These are phyloP conservation scores for maize (Zea mays) DNA, from an alignment of 176 grass and related monocot genomes.

Conservation along the genomic window DNA sequence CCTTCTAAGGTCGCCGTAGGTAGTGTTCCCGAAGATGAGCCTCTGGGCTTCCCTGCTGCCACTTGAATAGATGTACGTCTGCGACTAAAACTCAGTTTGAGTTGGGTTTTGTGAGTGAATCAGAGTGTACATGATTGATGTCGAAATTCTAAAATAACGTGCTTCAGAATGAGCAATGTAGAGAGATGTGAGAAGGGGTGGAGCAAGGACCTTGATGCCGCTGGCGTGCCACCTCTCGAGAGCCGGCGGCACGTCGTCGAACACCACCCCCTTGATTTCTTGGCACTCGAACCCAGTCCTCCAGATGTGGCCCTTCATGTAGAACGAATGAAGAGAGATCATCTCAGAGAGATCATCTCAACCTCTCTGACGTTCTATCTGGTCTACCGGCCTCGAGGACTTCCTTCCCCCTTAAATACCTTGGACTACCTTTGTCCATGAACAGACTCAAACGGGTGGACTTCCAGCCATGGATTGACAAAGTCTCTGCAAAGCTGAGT, in stretches of 20 bases:
- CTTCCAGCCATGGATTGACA: too few species aligned
- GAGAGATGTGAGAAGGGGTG: too few species aligned
- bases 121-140: not conserved
- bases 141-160: not conserved
- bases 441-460: too few species aligned
- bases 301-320: conserved; percentile 69
- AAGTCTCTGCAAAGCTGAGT: too few species aligned
- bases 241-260: conserved; percentile 67
- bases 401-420: too few species aligned
- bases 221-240: conserved; percentile 62
- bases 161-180: not conserved
- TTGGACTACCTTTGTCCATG: too few species aligned
- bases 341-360: too few species aligned
- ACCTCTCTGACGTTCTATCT: too few species aligned
- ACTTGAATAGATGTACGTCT: conserved; percentile 95
- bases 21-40: conserved; percentile 83
- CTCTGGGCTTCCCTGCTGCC: conserved; percentile 97
- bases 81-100: not conserved
- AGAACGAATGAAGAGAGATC: not conserved
- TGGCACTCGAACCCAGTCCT: conserved; percentile 69
- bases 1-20: conserved; percentile 67
- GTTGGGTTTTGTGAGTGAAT: not conserved
- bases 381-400: too few species aligned
- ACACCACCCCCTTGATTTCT: conserved; percentile 68
- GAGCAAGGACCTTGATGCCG: conserved; percentile 53